Evolutionary conservation across 2,329 filamentous ascomycete species (phyloP).

Genomic region (Xylariales sp.): DNA sequence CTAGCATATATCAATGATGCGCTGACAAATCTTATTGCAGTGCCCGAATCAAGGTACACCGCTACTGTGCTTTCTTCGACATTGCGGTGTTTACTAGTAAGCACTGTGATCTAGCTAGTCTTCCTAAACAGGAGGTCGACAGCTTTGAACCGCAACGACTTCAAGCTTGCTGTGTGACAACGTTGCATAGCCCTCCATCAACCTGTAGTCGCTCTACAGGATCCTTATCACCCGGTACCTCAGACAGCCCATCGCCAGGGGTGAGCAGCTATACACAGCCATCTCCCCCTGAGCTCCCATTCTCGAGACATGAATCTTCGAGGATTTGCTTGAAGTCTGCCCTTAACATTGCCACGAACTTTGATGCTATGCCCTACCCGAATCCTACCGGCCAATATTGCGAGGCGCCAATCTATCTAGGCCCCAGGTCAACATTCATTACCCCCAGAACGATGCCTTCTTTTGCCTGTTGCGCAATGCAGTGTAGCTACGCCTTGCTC

Average conservation of each 20-base stretch:
- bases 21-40: slow-evolving; percentile 47
- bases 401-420: slow-evolving; percentile 52
- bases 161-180: slow-evolving; percentile 52
- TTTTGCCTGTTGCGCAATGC: slow-evolving; percentile 60
- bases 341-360: slow-evolving; percentile 59
- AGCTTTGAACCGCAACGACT: slow-evolving; percentile 49
- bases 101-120: slow-evolving; percentile 60
- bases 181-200: slow-evolving; percentile 42
- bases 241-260: slow-evolving; percentile 45
- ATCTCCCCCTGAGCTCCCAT: slow-evolving; percentile 52
- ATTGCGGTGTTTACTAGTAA: slow-evolving; percentile 61
- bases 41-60: slow-evolving; percentile 63
- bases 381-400: slow-evolving; percentile 53
- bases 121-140: slow-evolving; percentile 41
- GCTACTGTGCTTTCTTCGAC: slow-evolving; percentile 64
- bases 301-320: slow-evolving; percentile 59
- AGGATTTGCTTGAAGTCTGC: slow-evolving; percentile 62
- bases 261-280: slow-evolving; percentile 27
- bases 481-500: slow-evolving; percentile 57
- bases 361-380: slow-evolving; percentile 60
- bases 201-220: slow-evolving; percentile 42
- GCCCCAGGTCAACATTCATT: slow-evolving; percentile 52
- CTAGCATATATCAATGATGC: background rate
- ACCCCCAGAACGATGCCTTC: slow-evolving; percentile 59
- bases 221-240: slow-evolving; percentile 48